Base-by-base conservation (phyloP, 2,329 filamentous ascomycete species). In the Penicillium psychrosexuale region DNA sequence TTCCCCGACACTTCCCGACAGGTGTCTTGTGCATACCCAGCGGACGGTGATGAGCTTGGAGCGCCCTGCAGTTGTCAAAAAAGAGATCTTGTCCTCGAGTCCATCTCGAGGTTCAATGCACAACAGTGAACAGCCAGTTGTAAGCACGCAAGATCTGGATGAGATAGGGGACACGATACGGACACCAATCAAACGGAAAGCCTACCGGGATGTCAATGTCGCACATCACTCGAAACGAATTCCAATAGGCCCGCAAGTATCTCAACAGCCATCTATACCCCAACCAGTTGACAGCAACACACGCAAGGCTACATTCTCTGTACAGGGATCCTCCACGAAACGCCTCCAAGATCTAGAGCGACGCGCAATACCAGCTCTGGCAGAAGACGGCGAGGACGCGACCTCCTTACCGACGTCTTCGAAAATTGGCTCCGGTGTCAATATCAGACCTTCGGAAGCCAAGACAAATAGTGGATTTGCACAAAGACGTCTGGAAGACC, bases 71-170 rank as follows among this genome's bases (percentile, higher is more conserved):
- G 43, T 61, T 15, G 58, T 76, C 24, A 77, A 77, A 59, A 67
- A 65, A 48, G 73, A 77, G 56, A 59, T 63, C 15, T 48, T 66
- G 24, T 71, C 71, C 34, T 72, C 71, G 37, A 73, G 71, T 52
- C 68, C 71, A 28, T 11, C 66, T n/a, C 59, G 47, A 12, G 51
- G 47, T 12, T 48, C 52, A 45, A 51, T 53, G 8, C 31, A 57
- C 8, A 51, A 48, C 28, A 39, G 43, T 22, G 60, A 54, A 22
- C 44, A 53, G 44, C 60, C 56, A 43, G 73, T 77, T 0, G 75
- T 81, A 38, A 84, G 85, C 48, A 87, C 83, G 51, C 76, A 87
- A 47, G 85, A 88, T 64, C 74, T 88, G 11, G 81, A 84, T 63
- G 76, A 79, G 39, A 71, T 77, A 48, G 79, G 77, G 8, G 69